Percentiles rank a stretch among this genome's conserved stretches.
phyloP scores from a whole-genome alignment of 2,329 filamentous ascomycete species.

The Botrytis medusae region DNA sequence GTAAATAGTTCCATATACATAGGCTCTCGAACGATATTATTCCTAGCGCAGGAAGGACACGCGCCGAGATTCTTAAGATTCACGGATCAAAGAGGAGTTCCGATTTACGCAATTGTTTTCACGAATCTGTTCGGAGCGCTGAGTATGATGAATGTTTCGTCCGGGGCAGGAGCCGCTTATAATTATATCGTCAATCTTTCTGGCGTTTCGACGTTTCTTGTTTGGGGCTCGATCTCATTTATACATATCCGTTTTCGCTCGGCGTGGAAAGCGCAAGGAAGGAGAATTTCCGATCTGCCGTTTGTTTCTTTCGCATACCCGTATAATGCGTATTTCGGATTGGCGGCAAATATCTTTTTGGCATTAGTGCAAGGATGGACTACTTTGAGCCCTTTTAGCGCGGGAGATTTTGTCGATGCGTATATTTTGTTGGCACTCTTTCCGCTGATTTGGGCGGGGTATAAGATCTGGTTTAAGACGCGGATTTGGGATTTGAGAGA shows the following conservation, averaged over 20 bases:
- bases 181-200: conserved; percentile 68
- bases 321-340: conserved; percentile 58
- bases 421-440: conserved; percentile 63
- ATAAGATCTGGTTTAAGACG: conserved; percentile 57
- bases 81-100: conserved; percentile 63
- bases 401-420: conserved; percentile 60
- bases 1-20: conserved; percentile 79
- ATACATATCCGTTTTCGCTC: conserved; percentile 70
- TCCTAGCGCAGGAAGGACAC: conserved; percentile 72
- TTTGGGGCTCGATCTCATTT: conserved; percentile 69
- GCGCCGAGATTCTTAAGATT: conserved; percentile 68
- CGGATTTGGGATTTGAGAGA: conserved; percentile 50
- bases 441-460: conserved; percentile 54
- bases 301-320: conserved; percentile 57
- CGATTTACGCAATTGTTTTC: conserved; percentile 61
- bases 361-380: conserved; percentile 63
- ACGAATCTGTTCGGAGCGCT: conserved; percentile 70
- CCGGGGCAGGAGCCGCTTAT: conserved; percentile 65
- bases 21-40: conserved; percentile 70
- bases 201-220: conserved; percentile 69
- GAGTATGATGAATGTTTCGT: conserved; percentile 74
- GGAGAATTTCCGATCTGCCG: conserved; percentile 53
- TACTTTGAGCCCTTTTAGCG: conserved; percentile 57
- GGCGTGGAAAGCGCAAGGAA: conserved; percentile 60
- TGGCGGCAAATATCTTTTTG: conserved; percentile 58